Conservation (phyloP, 2,329 filamentous ascomycete species). For the Sporothrix schenckii region DNA sequence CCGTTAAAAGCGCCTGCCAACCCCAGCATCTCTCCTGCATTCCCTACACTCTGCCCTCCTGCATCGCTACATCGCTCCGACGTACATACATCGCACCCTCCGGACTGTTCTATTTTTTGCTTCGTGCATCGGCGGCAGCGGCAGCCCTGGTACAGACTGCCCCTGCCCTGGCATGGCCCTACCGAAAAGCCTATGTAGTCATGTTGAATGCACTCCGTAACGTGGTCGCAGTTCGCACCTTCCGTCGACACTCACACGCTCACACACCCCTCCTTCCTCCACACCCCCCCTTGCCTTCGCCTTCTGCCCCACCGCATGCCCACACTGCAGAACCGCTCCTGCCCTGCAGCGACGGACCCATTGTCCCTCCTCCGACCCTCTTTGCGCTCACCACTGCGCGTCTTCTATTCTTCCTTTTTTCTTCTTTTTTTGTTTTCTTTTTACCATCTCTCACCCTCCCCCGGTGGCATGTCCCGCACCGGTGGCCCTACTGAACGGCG, state of each 20-base stretch:
- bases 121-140: constrained; percentile 25
- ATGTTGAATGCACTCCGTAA: not conserved
- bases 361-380: constrained; percentile 11
- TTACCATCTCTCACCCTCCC: not conserved
- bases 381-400: constrained; percentile 1
- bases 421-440: not conserved
- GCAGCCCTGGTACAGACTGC: constrained; percentile 10
- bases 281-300: constrained; percentile 32
- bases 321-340: constrained; percentile 28
- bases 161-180: constrained; percentile 8
- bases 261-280: constrained; percentile 23
- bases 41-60: not conserved
- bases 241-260: constrained; percentile 10
- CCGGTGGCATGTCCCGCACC: constrained; percentile 12
- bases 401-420: constrained; percentile 21
- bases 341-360: constrained; percentile 25
- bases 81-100: constrained; percentile 1
- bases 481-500: constrained; percentile 18
- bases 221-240: not conserved
- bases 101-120: constrained; percentile 24
- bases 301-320: constrained; percentile 30
- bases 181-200: not conserved
- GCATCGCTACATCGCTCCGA: constrained; percentile 2
- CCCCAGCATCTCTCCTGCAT: constrained; percentile 7
- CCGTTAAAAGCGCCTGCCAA: constrained; percentile 18